A percentile compares a stretch with the other conserved stretches of the same genome.
These are phyloP conservation scores for Theileria orientalis DNA, from an alignment of 169 alveolate species.

Conservation along the genomic window DNA sequence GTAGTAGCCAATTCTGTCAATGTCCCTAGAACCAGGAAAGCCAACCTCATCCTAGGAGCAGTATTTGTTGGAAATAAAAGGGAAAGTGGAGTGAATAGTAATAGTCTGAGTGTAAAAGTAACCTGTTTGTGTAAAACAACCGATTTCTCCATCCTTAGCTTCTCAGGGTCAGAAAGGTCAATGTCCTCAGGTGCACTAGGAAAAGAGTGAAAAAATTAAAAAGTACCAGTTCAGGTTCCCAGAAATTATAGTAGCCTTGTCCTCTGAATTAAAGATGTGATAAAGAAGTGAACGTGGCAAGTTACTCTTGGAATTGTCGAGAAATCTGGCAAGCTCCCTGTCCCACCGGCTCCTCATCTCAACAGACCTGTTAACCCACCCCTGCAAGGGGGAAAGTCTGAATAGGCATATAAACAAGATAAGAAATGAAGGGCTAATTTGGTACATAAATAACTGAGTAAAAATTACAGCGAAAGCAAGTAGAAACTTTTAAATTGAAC, in stretches of 20 bases:
- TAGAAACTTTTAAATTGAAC: slow-evolving; percentile 37
- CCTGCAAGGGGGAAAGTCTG: slow-evolving; percentile 34
- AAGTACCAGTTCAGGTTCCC: slow-evolving; percentile 46
- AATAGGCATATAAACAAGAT: background rate
- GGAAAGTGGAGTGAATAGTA: too few relatives aligned
- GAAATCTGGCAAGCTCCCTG: slow-evolving; percentile 29
- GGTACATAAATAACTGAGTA: background rate
- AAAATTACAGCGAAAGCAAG: slow-evolving; percentile 23
- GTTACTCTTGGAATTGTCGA: slow-evolving; percentile 18
- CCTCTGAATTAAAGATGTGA: slow-evolving; percentile 8
- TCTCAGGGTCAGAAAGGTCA: slow-evolving; percentile 38
- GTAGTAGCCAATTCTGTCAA: slow-evolving; percentile 27
- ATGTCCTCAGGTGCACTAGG: slow-evolving; percentile 53
- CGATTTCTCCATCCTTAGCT: slow-evolving; percentile 24
- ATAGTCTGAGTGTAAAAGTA: background rate
- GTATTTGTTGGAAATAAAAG: background rate
- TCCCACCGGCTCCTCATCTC: slow-evolving; percentile 21
- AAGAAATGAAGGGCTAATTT: background rate
- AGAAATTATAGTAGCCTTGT: slow-evolving; percentile 24
- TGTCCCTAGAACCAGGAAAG: slow-evolving; percentile 35
- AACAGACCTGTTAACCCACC: slow-evolving; percentile 23
- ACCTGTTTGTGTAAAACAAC: slow-evolving; percentile 37
- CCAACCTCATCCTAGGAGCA: slow-evolving; percentile 26
- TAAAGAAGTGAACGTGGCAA: background rate
- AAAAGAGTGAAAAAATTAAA: background rate